Conservation (phyloP, 805 yeast species). For the Yamadazyma philogaea region DNA sequence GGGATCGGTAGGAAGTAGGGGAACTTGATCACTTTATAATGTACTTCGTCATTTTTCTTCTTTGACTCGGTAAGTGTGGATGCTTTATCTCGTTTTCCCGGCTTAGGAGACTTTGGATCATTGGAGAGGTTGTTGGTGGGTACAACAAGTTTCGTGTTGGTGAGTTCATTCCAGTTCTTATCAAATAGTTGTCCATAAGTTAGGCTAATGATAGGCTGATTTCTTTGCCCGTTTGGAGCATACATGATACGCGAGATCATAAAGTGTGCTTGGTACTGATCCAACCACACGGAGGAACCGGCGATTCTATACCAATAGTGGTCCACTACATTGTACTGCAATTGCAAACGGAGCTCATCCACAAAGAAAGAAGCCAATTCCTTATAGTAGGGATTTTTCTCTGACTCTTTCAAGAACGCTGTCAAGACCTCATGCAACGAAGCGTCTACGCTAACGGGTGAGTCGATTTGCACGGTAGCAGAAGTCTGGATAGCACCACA, state of each 20-base stretch:
- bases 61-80: slow-evolving; percentile 7
- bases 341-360: slow-evolving; percentile 22
- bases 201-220: slow-evolving; percentile 38
- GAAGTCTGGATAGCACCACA: slow-evolving; percentile 11
- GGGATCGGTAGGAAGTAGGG: slow-evolving; percentile 34
- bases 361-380: slow-evolving; percentile 28
- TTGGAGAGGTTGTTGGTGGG: slow-evolving; percentile 15
- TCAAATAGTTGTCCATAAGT: slow-evolving; percentile 46
- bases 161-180: slow-evolving; percentile 45
- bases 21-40: slow-evolving; percentile 16
- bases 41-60: slow-evolving; percentile 8
- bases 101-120: neutral
- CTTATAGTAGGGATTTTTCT: slow-evolving; percentile 20
- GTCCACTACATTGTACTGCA: slow-evolving; percentile 21
- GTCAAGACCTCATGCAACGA: slow-evolving; percentile 14
- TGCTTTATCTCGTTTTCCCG: neutral
- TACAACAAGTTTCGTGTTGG: slow-evolving; percentile 21
- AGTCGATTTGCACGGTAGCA: slow-evolving; percentile 12
- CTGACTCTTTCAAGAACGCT: slow-evolving; percentile 12
- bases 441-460: slow-evolving; percentile 15
- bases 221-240: slow-evolving; percentile 26
- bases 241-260: slow-evolving; percentile 46
- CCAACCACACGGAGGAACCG: slow-evolving; percentile 53
- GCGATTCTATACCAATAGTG: slow-evolving; percentile 46
- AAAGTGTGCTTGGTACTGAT: slow-evolving; percentile 48